Evolutionary conservation across 345 rosid species (phyloP), one percentile per base, ranked within the genome.

Genomic region (Salix arbutifolia): DNA sequence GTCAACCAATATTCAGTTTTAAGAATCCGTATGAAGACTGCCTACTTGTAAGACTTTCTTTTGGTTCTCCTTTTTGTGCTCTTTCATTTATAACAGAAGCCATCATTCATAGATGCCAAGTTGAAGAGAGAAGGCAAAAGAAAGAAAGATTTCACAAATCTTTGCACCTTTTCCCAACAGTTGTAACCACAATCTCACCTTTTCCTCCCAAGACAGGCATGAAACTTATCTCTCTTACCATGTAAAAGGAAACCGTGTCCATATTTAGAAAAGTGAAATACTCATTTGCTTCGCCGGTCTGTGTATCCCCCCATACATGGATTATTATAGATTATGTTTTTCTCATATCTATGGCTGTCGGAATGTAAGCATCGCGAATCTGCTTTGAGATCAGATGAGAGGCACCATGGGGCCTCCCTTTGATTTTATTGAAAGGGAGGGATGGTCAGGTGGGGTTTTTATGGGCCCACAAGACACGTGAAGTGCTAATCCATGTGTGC

Each of bases 91-190:
- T 62, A 78, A 70, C 74, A 81, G 90, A 88, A 89, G 89, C 89
- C 91, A 83, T 85, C 78, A 11, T 2, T 81, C 82, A 81, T 58
- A 78, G 82, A 85, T 81, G 83, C 85, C 93, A 88, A 89, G 89
- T 85, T 87, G 98, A 86, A 86, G 86, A 38, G 60, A 81, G 80
- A 90, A 76, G 87, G 83, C 81, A 79, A 89, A 77, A 75, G 84
- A 85, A 92, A 83, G 85, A 87, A 91, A 91, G 97, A 90, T 92
- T 87, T 73, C 79, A 81, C 89, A 86, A 82, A 91, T 91, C 95
- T 90, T 86, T 83, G 78, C 85, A 86, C 94, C 84, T 94, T 94
- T 88, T 73, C 25, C 79, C 42, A 85, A 92, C 94, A 91, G 97
- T 90, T 83, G 86, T 92, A 81, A 81, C 92, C 93, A 89, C 90